phyloP scores from a whole-genome alignment of 164 flowering plant species.

The Vitis labrusca region DNA sequence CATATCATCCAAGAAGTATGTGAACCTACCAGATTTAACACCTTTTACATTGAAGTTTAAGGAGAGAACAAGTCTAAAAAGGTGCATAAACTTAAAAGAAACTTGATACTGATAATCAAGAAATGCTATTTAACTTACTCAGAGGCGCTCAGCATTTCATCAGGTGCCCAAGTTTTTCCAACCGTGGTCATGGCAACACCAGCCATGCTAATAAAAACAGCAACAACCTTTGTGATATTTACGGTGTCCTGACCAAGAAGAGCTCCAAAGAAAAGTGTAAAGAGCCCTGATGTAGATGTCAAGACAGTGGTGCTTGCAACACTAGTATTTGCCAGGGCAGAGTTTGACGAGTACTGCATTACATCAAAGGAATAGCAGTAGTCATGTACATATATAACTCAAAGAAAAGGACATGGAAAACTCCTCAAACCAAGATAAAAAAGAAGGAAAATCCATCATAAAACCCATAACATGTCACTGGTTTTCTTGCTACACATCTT shows the following conservation, averaged over 20 bases:
- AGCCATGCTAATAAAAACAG: constrained; percentile 60
- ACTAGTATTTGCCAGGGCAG: constrained; percentile 62
- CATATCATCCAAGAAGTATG: too few species aligned
- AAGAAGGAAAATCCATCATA: background rate
- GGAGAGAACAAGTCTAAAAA: background rate
- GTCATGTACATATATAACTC: background rate
- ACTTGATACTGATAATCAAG: background rate
- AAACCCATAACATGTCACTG: background rate
- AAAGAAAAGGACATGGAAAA: too few species aligned
- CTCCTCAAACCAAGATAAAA: too few species aligned
- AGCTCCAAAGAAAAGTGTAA: constrained; percentile 64
- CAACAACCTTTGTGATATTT: constrained; percentile 38
- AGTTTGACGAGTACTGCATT: constrained; percentile 55
- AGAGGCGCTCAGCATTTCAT: constrained; percentile 36
- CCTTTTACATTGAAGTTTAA: background rate
- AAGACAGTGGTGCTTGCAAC: constrained; percentile 67
- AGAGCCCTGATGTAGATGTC: constrained; percentile 63
- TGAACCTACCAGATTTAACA: background rate
- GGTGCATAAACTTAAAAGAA: background rate
- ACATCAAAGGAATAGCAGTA: constrained; percentile 2
- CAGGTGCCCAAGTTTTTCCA: constrained; percentile 59
- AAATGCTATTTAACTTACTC: constrained; percentile 30
- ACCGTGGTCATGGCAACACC: constrained; percentile 68
- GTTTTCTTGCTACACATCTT: background rate
- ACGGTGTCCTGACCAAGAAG: constrained; percentile 55